Percentiles rank a stretch among this genome's conserved stretches.
Evolutionary conservation across 306 rosid genomes (phyloP).

Genomic region (Rosa multiflora): DNA sequence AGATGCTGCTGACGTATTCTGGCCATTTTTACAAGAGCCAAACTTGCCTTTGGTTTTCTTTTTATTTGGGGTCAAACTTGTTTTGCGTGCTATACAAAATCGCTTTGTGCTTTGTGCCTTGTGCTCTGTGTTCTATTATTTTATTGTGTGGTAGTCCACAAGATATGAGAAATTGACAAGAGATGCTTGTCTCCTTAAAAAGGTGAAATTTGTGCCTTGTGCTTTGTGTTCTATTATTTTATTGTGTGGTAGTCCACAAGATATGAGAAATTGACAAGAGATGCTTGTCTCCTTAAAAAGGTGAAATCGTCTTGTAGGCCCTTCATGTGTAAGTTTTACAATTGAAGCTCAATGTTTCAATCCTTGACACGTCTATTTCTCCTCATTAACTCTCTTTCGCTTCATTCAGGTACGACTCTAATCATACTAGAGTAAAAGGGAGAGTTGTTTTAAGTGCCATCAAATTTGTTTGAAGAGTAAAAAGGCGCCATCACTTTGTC

Average conservation of each 20-base stretch:
- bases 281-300: conserved; percentile 15
- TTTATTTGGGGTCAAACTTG: conserved; percentile 5
- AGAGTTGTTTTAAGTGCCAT: background rate
- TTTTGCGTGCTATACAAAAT: background rate
- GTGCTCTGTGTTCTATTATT: background rate
- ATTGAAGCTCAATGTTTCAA: background rate
- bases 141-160: background rate
- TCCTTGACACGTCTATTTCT: background rate
- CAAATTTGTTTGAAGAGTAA: background rate
- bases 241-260: background rate
- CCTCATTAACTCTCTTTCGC: background rate
- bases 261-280: conserved; percentile 12
- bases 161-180: conserved; percentile 6
- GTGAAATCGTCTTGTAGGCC: background rate
- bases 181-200: conserved; percentile 17
- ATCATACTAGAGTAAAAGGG: background rate
- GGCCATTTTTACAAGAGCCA: conserved; percentile 3
- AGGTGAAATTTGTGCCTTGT: background rate
- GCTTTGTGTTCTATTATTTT: background rate
- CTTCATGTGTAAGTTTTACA: conserved; percentile 4
- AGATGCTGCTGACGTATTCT: background rate
- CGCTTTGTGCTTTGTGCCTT: background rate
- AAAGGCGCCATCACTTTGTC: background rate
- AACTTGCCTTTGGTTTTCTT: background rate
- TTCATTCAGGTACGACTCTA: background rate